These are phyloP conservation scores for Candida vartiovaarae DNA, from an alignment of 805 yeast species.

Conservation along the genomic window DNA sequence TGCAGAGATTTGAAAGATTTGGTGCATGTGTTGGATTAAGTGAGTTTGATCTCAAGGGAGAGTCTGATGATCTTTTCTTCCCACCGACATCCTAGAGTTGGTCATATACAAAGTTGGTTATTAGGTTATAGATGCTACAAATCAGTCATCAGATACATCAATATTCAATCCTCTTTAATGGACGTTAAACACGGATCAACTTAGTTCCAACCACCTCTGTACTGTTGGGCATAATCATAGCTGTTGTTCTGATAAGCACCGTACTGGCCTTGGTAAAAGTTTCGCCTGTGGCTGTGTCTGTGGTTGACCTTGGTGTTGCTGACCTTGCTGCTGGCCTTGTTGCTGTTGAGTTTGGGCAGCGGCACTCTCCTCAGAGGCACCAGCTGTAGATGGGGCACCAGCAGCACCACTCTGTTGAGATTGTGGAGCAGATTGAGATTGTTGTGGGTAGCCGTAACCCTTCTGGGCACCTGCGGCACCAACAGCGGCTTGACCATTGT, in stretches of 20 bases:
- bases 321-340: conserved; percentile 6
- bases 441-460: conserved; percentile 3
- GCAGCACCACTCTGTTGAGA: conserved; percentile 3
- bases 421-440: conserved; percentile 3
- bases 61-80: conserved; percentile 1
- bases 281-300: neutral
- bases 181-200: too few species aligned
- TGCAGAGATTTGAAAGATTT: conserved; percentile 58
- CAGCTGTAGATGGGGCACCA: conserved; percentile 4
- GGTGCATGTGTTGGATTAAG: conserved; percentile 71
- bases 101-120: conserved; percentile 10
- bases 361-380: neutral
- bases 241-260: conserved; percentile 1
- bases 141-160: neutral
- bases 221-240: conserved; percentile 11
- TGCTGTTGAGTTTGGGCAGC: conserved; percentile 1
- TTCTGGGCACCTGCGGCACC: neutral
- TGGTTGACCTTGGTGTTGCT: conserved; percentile 9
- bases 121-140: too few species aligned
- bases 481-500: conserved; percentile 1
- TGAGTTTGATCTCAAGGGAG: conserved; percentile 70
- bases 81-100: conserved; percentile 2
- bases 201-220: conserved; percentile 2
- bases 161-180: neutral
- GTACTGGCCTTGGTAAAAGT: conserved; percentile 1